Evolutionary conservation across 148 eudicot genomes (phyloP), one percentile per base, ranked within the genome.

Genomic region (Pharnaceum exiguum): DNA sequence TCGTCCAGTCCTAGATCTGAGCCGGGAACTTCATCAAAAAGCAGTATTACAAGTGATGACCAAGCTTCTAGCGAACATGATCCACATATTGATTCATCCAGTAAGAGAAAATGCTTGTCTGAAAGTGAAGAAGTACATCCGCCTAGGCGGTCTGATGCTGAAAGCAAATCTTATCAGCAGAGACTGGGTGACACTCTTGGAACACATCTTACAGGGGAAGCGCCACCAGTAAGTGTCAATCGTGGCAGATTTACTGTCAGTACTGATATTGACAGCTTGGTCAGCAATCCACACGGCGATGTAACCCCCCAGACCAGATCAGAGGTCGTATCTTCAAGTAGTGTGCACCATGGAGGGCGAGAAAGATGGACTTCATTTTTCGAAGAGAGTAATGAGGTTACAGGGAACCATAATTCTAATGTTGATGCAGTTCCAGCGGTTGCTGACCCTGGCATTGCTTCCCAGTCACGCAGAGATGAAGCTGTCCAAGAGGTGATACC

Each of bases 21-120:
- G 71, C 50, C 4, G 2, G 69, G 67, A 62, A 58, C 40, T 29
- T 72, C 79, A 70, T 63, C 80, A 46, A 76, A 59, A 59, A 74
- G 57, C 33, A 57, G 47, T 67, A 22, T 22, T 55, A 8, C 12
- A 10, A 62, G 65, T 15, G 62, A 30, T 39, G 61, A 56, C 25
- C 53, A 16, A 29, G 17, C 39, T 22, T 17, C 23, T 30, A 39
- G 18, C 11, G 59, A 54, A 12, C 60, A 51, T 26, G 57, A 46
- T 46, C 16, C 50, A 21, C 48, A 31, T 12, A n/a, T 44, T 22
- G 74, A 59, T 47, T 59, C 70, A 40, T 60, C 75, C 31, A 31
- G 44, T 65, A 65, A 62, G 44, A 57, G 63, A 46, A 72, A 74
- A 65, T 31, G 59, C 54, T 46, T 61, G 65, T 62, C 71, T 51